These are phyloP conservation scores for Pseudomonodictys pantanalensis DNA, from an alignment of 495 filamentous ascomycete species.

Conservation along the genomic window DNA sequence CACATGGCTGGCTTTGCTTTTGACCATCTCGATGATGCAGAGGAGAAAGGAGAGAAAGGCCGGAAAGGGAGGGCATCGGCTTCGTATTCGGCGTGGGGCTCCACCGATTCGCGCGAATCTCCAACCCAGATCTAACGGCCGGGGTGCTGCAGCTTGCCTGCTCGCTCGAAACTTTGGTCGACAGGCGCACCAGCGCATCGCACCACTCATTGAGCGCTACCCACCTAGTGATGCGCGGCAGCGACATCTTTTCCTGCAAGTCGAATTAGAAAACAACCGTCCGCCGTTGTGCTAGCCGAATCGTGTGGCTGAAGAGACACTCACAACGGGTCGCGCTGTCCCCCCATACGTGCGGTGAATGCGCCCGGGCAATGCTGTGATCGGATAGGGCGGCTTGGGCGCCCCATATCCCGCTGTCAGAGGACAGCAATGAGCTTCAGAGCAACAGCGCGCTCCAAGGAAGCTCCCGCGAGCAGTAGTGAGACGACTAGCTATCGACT, in stretches of 20 bases:
- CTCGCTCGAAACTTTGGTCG: slow-evolving; percentile 1
- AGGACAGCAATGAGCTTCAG: neutral
- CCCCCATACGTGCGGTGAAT: neutral
- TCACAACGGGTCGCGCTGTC: neutral
- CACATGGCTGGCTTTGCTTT: slow-evolving; percentile 13
- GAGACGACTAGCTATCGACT: slow-evolving; percentile 1
- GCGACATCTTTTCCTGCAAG: no score
- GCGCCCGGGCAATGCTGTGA: neutral
- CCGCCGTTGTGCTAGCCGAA: no score
- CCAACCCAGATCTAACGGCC: slow-evolving; percentile 31
- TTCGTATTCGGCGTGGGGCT: slow-evolving; percentile 17
- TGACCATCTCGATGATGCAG: slow-evolving; percentile 5
- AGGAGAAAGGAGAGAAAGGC: slow-evolving; percentile 15
- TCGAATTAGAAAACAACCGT: no score
- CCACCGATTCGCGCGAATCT: slow-evolving; percentile 26
- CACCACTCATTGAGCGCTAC: neutral
- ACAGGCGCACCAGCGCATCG: neutral
- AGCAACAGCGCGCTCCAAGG: neutral
- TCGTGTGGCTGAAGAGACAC: no score
- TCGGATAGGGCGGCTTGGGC: neutral
- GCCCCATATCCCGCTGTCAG: slow-evolving; percentile 5
- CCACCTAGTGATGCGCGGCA: neutral
- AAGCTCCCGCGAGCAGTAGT: neutral
- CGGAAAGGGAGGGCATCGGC: slow-evolving; percentile 2
- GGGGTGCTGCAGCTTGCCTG: slow-evolving; percentile 26